Evolutionary conservation across 1,284 basidiomycete genomes (phyloP).

Genomic region (Inonotus obliquus): DNA sequence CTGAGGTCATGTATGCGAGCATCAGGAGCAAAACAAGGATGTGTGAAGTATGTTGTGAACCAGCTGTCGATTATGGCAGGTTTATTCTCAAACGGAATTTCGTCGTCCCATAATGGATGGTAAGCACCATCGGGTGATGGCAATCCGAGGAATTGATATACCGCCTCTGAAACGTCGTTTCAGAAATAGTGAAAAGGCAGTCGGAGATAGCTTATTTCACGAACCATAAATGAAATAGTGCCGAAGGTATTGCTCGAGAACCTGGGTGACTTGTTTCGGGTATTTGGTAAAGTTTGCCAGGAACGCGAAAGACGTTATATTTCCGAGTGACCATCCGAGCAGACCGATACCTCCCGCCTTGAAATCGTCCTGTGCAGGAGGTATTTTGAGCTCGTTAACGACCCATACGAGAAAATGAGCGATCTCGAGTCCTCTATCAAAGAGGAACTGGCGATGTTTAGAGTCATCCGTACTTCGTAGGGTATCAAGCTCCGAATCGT

Average conservation of each 20-base stretch:
- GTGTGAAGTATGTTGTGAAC: slow-evolving; percentile 8
- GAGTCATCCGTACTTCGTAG: slow-evolving; percentile 7
- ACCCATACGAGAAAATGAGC: slow-evolving; percentile 18
- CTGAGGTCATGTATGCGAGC: not conserved
- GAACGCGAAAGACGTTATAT: slow-evolving; percentile 12
- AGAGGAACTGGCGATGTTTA: slow-evolving; percentile 13
- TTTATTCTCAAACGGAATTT: not conserved
- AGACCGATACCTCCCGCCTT: slow-evolving; percentile 11
- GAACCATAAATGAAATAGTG: slow-evolving; percentile 14
- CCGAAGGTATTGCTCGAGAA: slow-evolving; percentile 6
- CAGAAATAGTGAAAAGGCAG: not conserved
- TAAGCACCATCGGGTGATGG: slow-evolving; percentile 6
- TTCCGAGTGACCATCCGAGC: slow-evolving; percentile 18
- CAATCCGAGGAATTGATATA: slow-evolving; percentile 4
- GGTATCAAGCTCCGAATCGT: slow-evolving; percentile 18
- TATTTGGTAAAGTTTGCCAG: slow-evolving; percentile 1
- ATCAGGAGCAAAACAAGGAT: slow-evolving; percentile 2
- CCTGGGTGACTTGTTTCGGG: not conserved
- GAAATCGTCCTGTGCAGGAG: not conserved
- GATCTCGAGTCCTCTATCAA: slow-evolving; percentile 17
- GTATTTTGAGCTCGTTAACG: slow-evolving; percentile 10
- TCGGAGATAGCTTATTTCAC: not conserved
- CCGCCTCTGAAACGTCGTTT: not conserved
- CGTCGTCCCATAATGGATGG: slow-evolving; percentile 9
- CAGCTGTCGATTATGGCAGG: not conserved